Base-by-base conservation (phyloP, 2,329 filamentous ascomycete genomes). In the Cryphonectria parasitica region DNA sequence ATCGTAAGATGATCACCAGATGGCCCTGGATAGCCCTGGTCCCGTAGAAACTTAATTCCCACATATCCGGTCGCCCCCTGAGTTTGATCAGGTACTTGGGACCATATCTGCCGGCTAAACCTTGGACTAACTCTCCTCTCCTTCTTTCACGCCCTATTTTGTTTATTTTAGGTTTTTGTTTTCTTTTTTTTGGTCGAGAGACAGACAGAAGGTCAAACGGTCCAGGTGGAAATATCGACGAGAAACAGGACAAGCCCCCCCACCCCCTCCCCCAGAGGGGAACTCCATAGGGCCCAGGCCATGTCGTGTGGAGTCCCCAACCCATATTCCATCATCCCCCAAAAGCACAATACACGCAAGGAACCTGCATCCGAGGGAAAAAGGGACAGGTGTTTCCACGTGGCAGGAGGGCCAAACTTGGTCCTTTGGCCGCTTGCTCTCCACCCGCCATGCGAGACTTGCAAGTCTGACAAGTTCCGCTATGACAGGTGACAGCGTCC, bases 1-100 rank as follows among this genome's bases (percentile, higher is more conserved):
- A 49, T 69, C 67, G 62, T 69, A 66, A 58, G 67, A 69, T 69
- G 28, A 69, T 69, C 28, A 69, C 52, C 49, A 58, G 67, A 66
- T 66, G 43, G 54, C 10, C 36, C 39, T 66, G 58, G 67, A 43
- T 69, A 66, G 67, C 67, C 61, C 67, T 49, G 45, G 45, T 49
- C 22, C 8, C 7, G 7, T 7, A 49, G 45, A 62, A 69, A 69
- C 36, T 54, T 69, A 45, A 54, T 45, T 58, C 25, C 25, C 17
- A 31, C 19, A 34, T 63, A 11, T 49, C 22, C 45, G 45, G 45
- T 11, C 22, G 10, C 13, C 25, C 34, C 61, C 49, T 56, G 41
- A 36, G 25, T 28, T 36, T 25, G 15, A 34, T 28, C 52, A 28
- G n/a, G 52, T 28, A 31, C 54, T 31, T 15, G 54, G 28, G 28